Percentiles rank a stretch among this genome's conserved stretches.
Evolutionary conservation across 352 stramenopile species (phyloP).

Genomic region (Poterioochromonas sp.): DNA sequence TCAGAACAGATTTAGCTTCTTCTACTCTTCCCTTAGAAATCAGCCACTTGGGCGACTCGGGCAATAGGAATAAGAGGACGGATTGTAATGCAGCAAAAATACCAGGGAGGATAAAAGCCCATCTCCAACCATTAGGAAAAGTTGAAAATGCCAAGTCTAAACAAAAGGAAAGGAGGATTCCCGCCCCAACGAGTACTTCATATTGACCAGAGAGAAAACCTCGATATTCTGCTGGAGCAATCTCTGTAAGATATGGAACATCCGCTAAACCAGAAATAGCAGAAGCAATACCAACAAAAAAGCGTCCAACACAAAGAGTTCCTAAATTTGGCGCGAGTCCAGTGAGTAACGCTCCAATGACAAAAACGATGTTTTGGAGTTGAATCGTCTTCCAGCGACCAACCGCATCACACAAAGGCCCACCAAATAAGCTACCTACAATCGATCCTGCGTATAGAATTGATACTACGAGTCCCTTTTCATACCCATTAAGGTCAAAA

Average conservation of each 20-base stretch:
- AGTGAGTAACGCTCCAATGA: neutral
- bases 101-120: neutral
- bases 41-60: slow-evolving; percentile 3
- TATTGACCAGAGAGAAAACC: neutral
- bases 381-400: neutral
- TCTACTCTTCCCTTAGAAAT: neutral
- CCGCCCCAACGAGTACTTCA: neutral
- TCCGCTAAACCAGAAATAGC: slow-evolving; percentile 7
- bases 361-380: slow-evolving; percentile 5
- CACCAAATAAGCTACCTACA: neutral
- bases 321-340: neutral
- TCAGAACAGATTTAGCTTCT: neutral
- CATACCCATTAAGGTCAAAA: neutral
- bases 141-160: neutral
- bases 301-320: slow-evolving; percentile 3
- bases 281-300: slow-evolving; percentile 12
- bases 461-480: neutral
- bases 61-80: neutral
- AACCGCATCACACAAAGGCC: slow-evolving; percentile 3
- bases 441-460: neutral
- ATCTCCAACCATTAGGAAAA: neutral
- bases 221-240: slow-evolving; percentile 15
- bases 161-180: neutral
- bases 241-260: slow-evolving; percentile 26
- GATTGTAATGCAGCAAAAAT: slow-evolving; percentile 15